A percentile compares a stretch with the other conserved stretches of the same genome.
These are phyloP conservation scores for Ramichloridium luteum DNA, from an alignment of 2,329 filamentous ascomycete genomes.

Conservation along the genomic window DNA sequence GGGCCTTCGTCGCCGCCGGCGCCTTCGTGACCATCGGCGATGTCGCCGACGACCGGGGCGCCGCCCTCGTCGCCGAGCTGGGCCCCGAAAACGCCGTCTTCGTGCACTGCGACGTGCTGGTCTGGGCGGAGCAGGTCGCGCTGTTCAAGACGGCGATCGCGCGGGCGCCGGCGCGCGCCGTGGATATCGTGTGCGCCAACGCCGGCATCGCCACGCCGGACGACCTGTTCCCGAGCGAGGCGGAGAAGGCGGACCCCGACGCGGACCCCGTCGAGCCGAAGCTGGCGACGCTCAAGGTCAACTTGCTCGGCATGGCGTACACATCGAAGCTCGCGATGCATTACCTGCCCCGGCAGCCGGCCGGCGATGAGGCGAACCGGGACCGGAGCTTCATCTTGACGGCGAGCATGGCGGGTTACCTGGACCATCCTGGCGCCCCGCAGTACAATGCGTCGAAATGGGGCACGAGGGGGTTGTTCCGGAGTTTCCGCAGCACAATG, in stretches of 20 bases:
- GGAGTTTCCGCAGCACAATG: constrained; percentile 24
- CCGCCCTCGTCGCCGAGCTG: constrained; percentile 20
- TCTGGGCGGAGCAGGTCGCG: constrained; percentile 21
- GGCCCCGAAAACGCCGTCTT: constrained; percentile 21
- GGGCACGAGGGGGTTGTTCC: constrained; percentile 34
- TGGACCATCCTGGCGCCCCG: constrained; percentile 36
- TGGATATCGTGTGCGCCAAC: constrained; percentile 22
- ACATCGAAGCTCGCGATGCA: constrained; percentile 29
- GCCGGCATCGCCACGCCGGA: constrained; percentile 17
- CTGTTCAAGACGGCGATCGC: constrained; percentile 20
- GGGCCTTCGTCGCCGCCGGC: constrained; percentile 21
- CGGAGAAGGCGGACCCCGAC: constrained; percentile 6
- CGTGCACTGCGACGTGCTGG: constrained; percentile 20
- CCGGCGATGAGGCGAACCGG: constrained; percentile 24
- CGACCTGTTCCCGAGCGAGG: constrained; percentile 11
- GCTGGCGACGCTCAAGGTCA: constrained; percentile 15
- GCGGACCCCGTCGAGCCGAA: constrained; percentile 18
- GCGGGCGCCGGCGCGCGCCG: constrained; percentile 12
- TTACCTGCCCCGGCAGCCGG: constrained; percentile 23
- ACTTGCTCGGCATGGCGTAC: constrained; percentile 18
- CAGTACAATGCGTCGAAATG: constrained; percentile 26
- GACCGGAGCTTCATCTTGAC: constrained; percentile 41
- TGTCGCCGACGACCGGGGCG: constrained; percentile 18
- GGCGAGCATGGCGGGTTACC: constrained; percentile 36
- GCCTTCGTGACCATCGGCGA: constrained; percentile 27